phyloP scores from a whole-genome alignment of 306 rosid genomes.

The Cyclanthera cordifolia region DNA sequence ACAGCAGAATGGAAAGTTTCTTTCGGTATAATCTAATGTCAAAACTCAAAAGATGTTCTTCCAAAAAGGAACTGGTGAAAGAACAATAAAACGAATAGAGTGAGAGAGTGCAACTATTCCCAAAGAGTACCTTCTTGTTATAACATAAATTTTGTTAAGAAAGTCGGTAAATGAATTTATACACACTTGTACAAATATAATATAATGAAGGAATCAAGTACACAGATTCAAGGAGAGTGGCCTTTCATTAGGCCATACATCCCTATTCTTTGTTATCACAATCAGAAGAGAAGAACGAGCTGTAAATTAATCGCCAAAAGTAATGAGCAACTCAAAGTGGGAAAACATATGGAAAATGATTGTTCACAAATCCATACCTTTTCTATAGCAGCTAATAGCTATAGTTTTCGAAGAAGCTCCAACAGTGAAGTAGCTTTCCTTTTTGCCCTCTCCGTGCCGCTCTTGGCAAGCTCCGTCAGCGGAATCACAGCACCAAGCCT shows the following conservation, averaged over 20 bases:
- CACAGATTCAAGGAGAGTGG: constrained; percentile 38
- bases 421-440: constrained; percentile 78
- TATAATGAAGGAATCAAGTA: constrained; percentile 32
- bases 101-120: neutral
- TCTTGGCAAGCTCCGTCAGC: constrained; percentile 58
- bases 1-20: too few species aligned
- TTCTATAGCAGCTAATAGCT: constrained; percentile 41
- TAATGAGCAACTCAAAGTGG: constrained; percentile 15
- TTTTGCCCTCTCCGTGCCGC: constrained; percentile 86
- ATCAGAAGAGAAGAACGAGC: neutral
- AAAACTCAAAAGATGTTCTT: neutral
- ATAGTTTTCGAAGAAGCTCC: constrained; percentile 70
- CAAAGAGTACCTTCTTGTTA: constrained; percentile 4
- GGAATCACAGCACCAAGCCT: constrained; percentile 89
- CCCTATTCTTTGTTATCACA: constrained; percentile 2
- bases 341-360: neutral
- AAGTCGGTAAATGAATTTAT: constrained; percentile 18
- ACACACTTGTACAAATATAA: constrained; percentile 34
- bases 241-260: constrained; percentile 36
- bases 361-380: constrained; percentile 9
- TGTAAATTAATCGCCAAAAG: neutral
- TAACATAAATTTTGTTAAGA: constrained; percentile 4
- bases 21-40: too few species aligned
- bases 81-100: neutral
- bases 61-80: neutral